These are phyloP conservation scores for Coniochaeta ligniaria DNA, from an alignment of 2,329 filamentous ascomycete species.

Conservation along the genomic window DNA sequence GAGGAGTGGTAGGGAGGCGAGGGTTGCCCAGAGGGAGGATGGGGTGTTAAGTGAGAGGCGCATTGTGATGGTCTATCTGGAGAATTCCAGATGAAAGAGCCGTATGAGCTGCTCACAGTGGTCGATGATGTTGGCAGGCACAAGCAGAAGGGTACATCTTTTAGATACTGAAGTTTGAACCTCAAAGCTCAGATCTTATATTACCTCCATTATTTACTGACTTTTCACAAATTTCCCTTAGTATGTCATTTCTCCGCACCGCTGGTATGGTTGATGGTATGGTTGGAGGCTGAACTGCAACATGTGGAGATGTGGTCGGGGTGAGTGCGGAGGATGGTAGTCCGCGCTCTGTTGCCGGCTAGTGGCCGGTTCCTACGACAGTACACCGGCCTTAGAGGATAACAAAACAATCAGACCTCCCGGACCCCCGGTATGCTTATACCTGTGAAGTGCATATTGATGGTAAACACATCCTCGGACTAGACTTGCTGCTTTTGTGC, in stretches of 20 bases:
- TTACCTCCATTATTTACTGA: not conserved
- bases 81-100: not conserved
- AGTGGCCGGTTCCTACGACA: not conserved
- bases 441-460: too few species aligned
- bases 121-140: not conserved
- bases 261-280: not conserved
- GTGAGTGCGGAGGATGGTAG: not conserved
- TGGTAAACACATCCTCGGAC: too few species aligned
- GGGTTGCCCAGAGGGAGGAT: not conserved
- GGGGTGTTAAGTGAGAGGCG: not conserved
- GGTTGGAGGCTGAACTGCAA: not conserved
- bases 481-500: too few species aligned
- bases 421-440: too few species aligned
- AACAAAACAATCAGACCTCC: too few species aligned
- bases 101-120: not conserved
- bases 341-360: not conserved
- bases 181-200: not conserved
- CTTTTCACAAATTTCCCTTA: not conserved
- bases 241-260: not conserved
- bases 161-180: not conserved
- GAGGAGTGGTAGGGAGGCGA: not conserved
- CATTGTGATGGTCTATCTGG: not conserved
- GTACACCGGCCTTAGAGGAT: too few species aligned
- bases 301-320: not conserved
- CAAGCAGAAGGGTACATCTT: not conserved